phyloP scores from a whole-genome alignment of 371 early-diverging fungal species.

The Ordospora pajunii region DNA sequence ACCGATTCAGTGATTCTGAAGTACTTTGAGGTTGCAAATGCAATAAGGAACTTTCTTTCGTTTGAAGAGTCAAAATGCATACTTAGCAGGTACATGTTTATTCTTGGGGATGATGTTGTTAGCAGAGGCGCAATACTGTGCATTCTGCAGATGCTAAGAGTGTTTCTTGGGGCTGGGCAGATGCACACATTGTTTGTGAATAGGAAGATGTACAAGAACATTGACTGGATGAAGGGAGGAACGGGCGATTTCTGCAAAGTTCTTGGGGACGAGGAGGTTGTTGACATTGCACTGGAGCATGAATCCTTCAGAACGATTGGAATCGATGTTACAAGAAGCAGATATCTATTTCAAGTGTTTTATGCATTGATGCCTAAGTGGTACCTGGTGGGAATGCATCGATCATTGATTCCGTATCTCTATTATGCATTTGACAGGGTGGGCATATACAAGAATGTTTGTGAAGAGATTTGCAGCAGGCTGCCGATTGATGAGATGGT shows the following conservation, averaged over 20 bases:
- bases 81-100: constrained; percentile 15
- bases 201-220: not conserved
- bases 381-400: constrained; percentile 6
- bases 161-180: not conserved
- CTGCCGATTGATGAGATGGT: not conserved
- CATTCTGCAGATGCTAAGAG: not conserved
- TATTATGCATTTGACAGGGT: constrained; percentile 20
- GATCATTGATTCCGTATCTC: not conserved
- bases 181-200: not conserved
- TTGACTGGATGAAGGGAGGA: not conserved
- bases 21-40: constrained; percentile 18
- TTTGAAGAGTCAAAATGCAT: not conserved
- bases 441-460: constrained; percentile 9
- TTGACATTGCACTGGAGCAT: not conserved
- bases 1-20: constrained; percentile 26
- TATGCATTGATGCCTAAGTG: constrained; percentile 8
- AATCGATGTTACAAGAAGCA: not conserved
- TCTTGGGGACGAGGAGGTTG: not conserved
- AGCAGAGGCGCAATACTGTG: not conserved
- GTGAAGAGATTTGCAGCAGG: not conserved
- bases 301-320: not conserved
- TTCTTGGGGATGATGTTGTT: constrained; percentile 7
- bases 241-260: not conserved
- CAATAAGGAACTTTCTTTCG: not conserved
- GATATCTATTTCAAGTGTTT: constrained; percentile 24